Evolutionary conservation across 2,329 filamentous ascomycete species (phyloP).

Genomic region (Coniochaeta ligniaria): DNA sequence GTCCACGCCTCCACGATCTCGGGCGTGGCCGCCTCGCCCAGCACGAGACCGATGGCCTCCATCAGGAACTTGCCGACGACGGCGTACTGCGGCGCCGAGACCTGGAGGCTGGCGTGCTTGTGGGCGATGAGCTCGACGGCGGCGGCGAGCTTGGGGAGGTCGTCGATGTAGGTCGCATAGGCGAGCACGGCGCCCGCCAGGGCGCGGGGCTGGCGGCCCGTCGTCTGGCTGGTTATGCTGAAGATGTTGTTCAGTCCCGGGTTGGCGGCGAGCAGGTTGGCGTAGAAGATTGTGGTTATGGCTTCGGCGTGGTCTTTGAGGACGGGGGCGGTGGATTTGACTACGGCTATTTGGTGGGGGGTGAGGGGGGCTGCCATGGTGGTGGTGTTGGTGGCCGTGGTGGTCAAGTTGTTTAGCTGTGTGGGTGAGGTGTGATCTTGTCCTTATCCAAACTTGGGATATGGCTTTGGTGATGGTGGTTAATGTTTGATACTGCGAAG

Average conservation of each 20-base stretch:
- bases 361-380: constrained; percentile 37
- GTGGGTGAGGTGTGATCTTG: not conserved
- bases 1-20: constrained; percentile 65
- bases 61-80: constrained; percentile 65
- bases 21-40: constrained; percentile 59
- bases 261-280: constrained; percentile 55
- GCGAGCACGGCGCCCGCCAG: constrained; percentile 63
- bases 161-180: constrained; percentile 67
- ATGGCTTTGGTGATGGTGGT: not conserved
- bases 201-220: constrained; percentile 61
- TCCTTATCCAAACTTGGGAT: not conserved
- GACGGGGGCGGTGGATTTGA: constrained; percentile 72
- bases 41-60: constrained; percentile 57
- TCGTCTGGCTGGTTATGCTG: constrained; percentile 62
- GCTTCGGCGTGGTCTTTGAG: constrained; percentile 59
- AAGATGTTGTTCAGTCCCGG: constrained; percentile 64
- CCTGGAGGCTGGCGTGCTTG: constrained; percentile 67
- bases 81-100: constrained; percentile 61
- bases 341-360: constrained; percentile 56
- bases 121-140: constrained; percentile 63
- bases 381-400: not conserved
- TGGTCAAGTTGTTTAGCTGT: not conserved
- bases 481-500: not conserved
- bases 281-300: constrained; percentile 70
- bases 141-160: constrained; percentile 51